A percentile compares a stretch with the other conserved stretches of the same genome.
These are phyloP conservation scores for Leersia perrieri DNA, from an alignment of 176 grass and related monocot species.

Conservation along the genomic window DNA sequence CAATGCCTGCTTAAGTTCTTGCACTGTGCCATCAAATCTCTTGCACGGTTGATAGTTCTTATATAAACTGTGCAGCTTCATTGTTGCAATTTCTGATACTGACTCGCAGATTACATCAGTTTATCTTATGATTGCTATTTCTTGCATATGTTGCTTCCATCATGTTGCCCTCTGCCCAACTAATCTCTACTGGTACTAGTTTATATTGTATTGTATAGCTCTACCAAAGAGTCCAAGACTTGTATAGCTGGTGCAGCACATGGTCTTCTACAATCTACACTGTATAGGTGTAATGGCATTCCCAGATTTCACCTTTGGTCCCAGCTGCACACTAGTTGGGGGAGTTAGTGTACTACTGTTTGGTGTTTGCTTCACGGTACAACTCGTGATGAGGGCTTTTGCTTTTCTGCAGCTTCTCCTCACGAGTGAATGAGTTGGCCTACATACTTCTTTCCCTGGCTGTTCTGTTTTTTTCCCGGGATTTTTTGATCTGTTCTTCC, in stretches of 20 bases:
- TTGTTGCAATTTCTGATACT: conserved; percentile 5
- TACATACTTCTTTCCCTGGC: neutral
- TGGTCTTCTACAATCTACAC: neutral
- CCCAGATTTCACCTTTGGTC: neutral
- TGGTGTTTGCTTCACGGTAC: neutral
- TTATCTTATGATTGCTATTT: neutral
- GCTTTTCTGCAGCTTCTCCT: neutral
- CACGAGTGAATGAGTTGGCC: conserved; percentile 8
- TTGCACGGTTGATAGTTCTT: neutral
- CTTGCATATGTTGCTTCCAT: neutral
- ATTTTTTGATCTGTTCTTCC: neutral
- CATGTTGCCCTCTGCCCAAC: neutral
- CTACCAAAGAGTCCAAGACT: neutral
- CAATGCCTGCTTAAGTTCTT: neutral
- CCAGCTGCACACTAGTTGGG: neutral
- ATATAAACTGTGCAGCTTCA: neutral
- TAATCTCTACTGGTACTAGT: neutral
- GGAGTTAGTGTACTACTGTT: neutral
- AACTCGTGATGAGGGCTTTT: conserved; percentile 21
- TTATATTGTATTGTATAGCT: neutral
- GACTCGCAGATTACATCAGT: neutral
- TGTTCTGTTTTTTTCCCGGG: neutral
- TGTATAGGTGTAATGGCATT: neutral
- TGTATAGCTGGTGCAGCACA: neutral
- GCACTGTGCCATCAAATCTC: neutral